Conservation (phyloP, 2,329 filamentous ascomycete species). For the Penicillium sp. region DNA sequence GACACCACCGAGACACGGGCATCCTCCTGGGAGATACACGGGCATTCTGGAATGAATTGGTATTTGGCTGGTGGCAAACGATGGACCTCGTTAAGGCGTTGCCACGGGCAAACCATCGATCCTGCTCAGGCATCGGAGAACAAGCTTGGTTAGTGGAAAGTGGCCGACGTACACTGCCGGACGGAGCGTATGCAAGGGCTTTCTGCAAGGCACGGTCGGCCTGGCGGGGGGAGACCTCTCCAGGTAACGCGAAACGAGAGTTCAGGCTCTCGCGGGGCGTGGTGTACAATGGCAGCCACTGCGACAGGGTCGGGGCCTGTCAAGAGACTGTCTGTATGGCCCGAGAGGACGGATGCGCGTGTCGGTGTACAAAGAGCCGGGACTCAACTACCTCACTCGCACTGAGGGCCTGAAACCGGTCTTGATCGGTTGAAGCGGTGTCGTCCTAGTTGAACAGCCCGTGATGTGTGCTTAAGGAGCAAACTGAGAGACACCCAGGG, state of each 20-base stretch:
- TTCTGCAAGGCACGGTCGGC: slow-evolving; percentile 8
- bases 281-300: slow-evolving; percentile 9
- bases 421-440: too few relatives aligned
- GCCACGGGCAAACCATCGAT: slow-evolving; percentile 2
- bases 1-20: slow-evolving; percentile 11
- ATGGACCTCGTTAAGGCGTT: slow-evolving; percentile 5
- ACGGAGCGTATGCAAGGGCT: slow-evolving; percentile 8
- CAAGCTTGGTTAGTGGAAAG: slow-evolving; percentile 14
- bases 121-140: slow-evolving; percentile 3
- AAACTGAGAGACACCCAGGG: too few relatives aligned
- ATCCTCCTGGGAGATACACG: slow-evolving; percentile 9
- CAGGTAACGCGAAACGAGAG: slow-evolving; percentile 1
- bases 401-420: too few relatives aligned
- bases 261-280: slow-evolving; percentile 4
- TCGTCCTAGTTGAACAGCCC: too few relatives aligned
- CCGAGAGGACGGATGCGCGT: neutral
- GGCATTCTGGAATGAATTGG: neutral
- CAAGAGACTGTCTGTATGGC: neutral
- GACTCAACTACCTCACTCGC: too few relatives aligned
- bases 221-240: neutral
- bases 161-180: slow-evolving; percentile 6
- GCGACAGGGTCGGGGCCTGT: slow-evolving; percentile 3
- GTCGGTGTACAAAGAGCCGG: too few relatives aligned
- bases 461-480: too few relatives aligned
- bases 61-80: slow-evolving; percentile 2